Conservation (phyloP, 2,329 filamentous ascomycete genomes). For the Alternaria arborescens region DNA sequence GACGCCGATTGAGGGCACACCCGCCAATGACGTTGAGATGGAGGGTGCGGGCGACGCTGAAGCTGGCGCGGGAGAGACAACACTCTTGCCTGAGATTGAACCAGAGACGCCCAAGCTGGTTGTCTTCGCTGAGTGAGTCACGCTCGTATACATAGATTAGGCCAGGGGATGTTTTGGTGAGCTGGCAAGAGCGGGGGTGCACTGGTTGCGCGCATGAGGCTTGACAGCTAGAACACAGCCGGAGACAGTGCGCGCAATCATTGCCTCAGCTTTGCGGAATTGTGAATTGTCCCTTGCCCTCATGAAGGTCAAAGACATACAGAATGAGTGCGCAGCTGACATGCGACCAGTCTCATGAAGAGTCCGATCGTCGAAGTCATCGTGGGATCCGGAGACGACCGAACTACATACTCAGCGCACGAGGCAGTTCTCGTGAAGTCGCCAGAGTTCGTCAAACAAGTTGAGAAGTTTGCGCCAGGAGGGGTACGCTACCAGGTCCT, state of each 20-base stretch:
- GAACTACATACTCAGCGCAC: slow-evolving; percentile 77
- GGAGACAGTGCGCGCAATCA: neutral
- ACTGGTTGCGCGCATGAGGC: neutral
- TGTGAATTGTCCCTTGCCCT: neutral
- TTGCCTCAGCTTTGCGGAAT: neutral
- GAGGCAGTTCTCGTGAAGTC: slow-evolving; percentile 78
- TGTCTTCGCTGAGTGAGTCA: slow-evolving; percentile 57
- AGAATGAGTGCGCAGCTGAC: slow-evolving; percentile 22
- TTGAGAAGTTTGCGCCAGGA: slow-evolving; percentile 68
- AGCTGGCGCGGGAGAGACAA: slow-evolving; percentile 31
- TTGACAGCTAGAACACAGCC: neutral
- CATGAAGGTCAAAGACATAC: neutral
- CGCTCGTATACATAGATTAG: neutral
- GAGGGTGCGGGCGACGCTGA: slow-evolving; percentile 36
- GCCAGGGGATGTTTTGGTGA: neutral
- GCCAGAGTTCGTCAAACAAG: slow-evolving; percentile 74
- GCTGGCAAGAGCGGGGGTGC: neutral
- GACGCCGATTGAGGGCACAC: slow-evolving; percentile 41
- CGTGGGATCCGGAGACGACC: slow-evolving; percentile 61
- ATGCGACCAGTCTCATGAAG: slow-evolving; percentile 54
- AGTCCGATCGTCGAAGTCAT: slow-evolving; percentile 59
- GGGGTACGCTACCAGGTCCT: slow-evolving; percentile 59
- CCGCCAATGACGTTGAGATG: slow-evolving; percentile 61
- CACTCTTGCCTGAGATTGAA: slow-evolving; percentile 55
- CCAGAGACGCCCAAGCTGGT: slow-evolving; percentile 52